Percentiles rank a stretch among this genome's conserved stretches.
These are phyloP conservation scores for Pleurotus djamor DNA, from an alignment of 768 basidiomycete genomes.

Conservation along the genomic window DNA sequence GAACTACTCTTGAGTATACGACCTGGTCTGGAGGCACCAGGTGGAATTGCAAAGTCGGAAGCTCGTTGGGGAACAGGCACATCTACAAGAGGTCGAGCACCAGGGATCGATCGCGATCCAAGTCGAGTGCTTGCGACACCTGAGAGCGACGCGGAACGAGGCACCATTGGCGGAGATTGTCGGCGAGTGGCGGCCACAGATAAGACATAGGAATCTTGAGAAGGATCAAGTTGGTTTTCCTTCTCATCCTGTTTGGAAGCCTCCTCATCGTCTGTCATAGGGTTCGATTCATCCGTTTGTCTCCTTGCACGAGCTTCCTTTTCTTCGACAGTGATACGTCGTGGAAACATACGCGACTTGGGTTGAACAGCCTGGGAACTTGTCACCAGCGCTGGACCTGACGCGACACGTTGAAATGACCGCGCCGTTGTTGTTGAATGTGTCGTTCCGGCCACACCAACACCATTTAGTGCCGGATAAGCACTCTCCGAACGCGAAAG, in stretches of 20 bases:
- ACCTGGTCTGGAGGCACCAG: constrained; percentile 44
- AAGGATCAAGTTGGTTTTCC: constrained; percentile 39
- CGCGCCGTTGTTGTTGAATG: constrained; percentile 19
- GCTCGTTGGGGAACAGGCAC: constrained; percentile 29
- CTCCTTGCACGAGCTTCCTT: constrained; percentile 9
- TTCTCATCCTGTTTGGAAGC: constrained; percentile 38
- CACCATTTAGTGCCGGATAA: constrained; percentile 39
- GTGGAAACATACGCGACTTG: constrained; percentile 19
- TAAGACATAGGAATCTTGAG: constrained; percentile 27
- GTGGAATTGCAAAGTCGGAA: constrained; percentile 37
- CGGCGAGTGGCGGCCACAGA: constrained; percentile 22
- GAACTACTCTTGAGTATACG: constrained; percentile 43
- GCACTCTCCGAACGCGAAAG: constrained; percentile 70
- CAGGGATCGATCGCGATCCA: constrained; percentile 9
- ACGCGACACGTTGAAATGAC: constrained; percentile 66
- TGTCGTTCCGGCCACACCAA: constrained; percentile 14
- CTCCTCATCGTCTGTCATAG: constrained; percentile 6
- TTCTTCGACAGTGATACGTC: constrained; percentile 44
- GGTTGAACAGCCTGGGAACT: background rate
- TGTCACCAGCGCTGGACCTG: constrained; percentile 48
- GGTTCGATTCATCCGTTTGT: constrained; percentile 8
- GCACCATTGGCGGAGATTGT: constrained; percentile 29
- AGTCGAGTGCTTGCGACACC: constrained; percentile 13
- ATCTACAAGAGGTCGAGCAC: constrained; percentile 26
- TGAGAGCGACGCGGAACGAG: constrained; percentile 27